Evolutionary conservation across 352 stramenopile genomes (phyloP), one percentile per base, ranked within the genome.

Genomic region (Pythium folliculosum): DNA sequence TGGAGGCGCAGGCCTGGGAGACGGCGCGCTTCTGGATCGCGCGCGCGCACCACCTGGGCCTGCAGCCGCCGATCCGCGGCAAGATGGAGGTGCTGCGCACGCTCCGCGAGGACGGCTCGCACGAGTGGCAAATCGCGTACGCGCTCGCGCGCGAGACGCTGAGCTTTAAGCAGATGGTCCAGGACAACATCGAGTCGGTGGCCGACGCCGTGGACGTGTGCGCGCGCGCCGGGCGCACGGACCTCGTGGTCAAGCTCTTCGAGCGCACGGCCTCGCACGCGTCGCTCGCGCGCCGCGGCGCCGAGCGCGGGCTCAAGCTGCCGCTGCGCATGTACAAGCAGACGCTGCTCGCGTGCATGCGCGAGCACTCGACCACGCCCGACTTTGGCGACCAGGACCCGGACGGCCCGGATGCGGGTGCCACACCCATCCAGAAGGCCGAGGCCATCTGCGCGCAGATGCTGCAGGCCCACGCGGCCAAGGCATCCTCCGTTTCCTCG

Each of bases 101-200:
- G 40, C 73, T 95, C 65, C 43, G 49, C 1, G 71, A 81, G 32
- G 58, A 40, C 45, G 65, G 70, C 44, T 67, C 69, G 30, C 71
- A 74, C 35, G 82, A 95, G 71, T 95, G 85, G 85, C 77, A 79
- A 59, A 81, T 94, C 51, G 87, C 87, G 19, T 94, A 91, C 68
- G 70, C 75, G 21, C 74, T 95, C 54, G 87, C 82, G 38, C 73
- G 69, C 32, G 84, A 92, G 73, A 92, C 81, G 19, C 73, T 94
- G 59, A 84, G 76, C 23, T 94, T 91, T 60, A 80, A 81, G 60
- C 76, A 84, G 22, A 73, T 94, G 63, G 71, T 79, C 12, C 72
- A 86, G 45, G 71, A 77, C 45, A 89, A 92, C 63, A 77, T 90
- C 30, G 79, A 91, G 30, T 88, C 81, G 52, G 75, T 95, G 9